Evolutionary conservation across 2,329 filamentous ascomycete genomes (phyloP).

Genomic region (Talaromyces sp.): DNA sequence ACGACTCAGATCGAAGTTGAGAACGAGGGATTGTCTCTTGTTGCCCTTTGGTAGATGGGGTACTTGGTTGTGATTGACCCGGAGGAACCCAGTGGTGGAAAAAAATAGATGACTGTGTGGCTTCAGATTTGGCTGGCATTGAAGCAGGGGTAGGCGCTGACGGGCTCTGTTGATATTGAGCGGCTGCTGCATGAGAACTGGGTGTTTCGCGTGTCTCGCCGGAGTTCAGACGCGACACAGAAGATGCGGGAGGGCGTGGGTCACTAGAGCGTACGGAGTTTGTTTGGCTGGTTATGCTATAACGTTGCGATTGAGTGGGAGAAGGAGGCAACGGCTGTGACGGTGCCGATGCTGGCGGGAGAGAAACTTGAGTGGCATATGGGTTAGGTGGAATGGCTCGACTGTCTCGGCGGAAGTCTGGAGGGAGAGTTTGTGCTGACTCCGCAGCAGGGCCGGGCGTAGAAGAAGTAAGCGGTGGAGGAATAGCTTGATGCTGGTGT

Average conservation of each 20-base stretch:
- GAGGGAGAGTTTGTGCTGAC: slow-evolving; percentile 10
- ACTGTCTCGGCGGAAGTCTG: slow-evolving; percentile 25
- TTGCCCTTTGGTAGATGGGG: slow-evolving; percentile 68
- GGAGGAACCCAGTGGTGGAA: slow-evolving; percentile 94
- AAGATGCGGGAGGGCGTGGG: slow-evolving; percentile 18
- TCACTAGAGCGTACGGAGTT: slow-evolving; percentile 15
- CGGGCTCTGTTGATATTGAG: slow-evolving; percentile 27
- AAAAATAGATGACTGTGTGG: slow-evolving; percentile 69
- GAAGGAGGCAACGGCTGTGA: slow-evolving; percentile 19
- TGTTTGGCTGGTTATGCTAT: slow-evolving; percentile 20
- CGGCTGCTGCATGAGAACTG: slow-evolving; percentile 20
- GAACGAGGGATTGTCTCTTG: slow-evolving; percentile 44
- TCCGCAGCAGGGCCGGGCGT: slow-evolving; percentile 17
- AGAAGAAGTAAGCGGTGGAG: slow-evolving; percentile 18
- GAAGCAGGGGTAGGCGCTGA: slow-evolving; percentile 47
- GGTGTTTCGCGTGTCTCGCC: slow-evolving; percentile 37
- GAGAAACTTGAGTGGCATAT: slow-evolving; percentile 21
- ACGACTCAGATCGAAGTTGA: slow-evolving; percentile 49
- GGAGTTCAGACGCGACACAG: slow-evolving; percentile 38
- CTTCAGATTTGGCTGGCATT: slow-evolving; percentile 50
- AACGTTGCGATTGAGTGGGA: slow-evolving; percentile 19
- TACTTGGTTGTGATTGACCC: slow-evolving; percentile 62
- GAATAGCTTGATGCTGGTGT: slow-evolving; percentile 21
- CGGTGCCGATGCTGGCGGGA: slow-evolving; percentile 14
- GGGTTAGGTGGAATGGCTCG: slow-evolving; percentile 32